phyloP scores from a whole-genome alignment of 306 rosid genomes.

The Casuarina glauca region DNA sequence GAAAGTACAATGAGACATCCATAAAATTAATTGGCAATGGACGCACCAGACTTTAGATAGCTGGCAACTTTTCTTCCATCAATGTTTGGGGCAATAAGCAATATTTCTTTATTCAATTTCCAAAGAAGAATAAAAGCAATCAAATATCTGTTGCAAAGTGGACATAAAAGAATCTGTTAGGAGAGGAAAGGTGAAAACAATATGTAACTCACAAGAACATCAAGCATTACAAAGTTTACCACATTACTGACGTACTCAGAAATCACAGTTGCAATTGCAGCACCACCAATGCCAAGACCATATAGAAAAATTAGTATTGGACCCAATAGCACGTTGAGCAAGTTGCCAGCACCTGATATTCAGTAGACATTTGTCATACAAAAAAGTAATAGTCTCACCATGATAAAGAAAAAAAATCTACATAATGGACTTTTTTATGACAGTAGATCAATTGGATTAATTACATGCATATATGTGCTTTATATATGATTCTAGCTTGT shows the following conservation, averaged over 20 bases:
- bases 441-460: not conserved
- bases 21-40: conserved; percentile 19
- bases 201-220: conserved; percentile 39
- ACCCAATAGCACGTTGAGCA: conserved; percentile 73
- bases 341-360: conserved; percentile 71
- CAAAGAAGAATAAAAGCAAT: conserved; percentile 77
- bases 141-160: conserved; percentile 59
- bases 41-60: conserved; percentile 83
- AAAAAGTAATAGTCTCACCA: conserved; percentile 4
- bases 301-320: conserved; percentile 62
- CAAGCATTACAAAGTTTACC: conserved; percentile 63
- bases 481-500: not conserved
- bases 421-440: not conserved
- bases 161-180: conserved; percentile 30
- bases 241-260: conserved; percentile 92
- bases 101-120: conserved; percentile 69
- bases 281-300: conserved; percentile 81
- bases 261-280: conserved; percentile 81
- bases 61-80: conserved; percentile 62
- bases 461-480: not conserved
- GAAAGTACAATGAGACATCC: conserved; percentile 21
- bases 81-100: conserved; percentile 55
- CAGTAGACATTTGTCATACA: conserved; percentile 28
- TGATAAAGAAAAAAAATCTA: not conserved
- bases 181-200: conserved; percentile 22